Evolutionary conservation across 768 basidiomycete genomes (phyloP).

Genomic region (Lactarius akahatsu): DNA sequence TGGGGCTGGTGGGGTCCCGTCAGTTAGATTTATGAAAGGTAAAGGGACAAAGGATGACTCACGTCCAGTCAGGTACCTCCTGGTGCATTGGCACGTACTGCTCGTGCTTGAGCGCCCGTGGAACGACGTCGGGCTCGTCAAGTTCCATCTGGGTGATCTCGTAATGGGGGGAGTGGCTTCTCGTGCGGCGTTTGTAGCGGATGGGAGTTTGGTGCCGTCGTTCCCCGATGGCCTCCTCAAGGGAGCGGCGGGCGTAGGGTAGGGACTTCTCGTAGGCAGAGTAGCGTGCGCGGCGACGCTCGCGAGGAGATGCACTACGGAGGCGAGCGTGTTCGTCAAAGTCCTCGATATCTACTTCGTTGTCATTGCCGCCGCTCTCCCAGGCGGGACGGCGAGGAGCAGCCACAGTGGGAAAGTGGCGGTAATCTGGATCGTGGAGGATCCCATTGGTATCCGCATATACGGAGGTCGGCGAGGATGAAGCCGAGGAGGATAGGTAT

Average conservation of each 20-base stretch:
- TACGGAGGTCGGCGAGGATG: constrained; percentile 38
- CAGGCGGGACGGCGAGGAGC: constrained; percentile 36
- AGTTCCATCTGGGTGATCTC: constrained; percentile 4
- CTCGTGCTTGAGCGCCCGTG: constrained; percentile 17
- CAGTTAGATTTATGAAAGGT: constrained; percentile 6
- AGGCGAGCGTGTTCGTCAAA: constrained; percentile 24
- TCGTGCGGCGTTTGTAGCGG: constrained; percentile 25
- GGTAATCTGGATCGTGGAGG: constrained; percentile 66
- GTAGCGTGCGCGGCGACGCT: constrained; percentile 29
- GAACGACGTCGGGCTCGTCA: constrained; percentile 1
- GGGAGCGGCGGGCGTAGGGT: constrained; percentile 25
- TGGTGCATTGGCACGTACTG: constrained; percentile 15
- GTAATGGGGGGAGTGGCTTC: constrained; percentile 23
- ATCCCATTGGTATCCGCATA: constrained; percentile 63
- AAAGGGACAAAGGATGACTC: constrained; percentile 15
- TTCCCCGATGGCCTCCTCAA: constrained; percentile 22
- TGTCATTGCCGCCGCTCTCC: constrained; percentile 37
- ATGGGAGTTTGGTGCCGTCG: constrained; percentile 6
- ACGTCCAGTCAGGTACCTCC: constrained; percentile 28
- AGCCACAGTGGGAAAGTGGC: constrained; percentile 53
- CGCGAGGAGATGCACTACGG: constrained; percentile 22
- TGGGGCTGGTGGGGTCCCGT: constrained; percentile 43
- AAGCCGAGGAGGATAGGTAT: constrained; percentile 44
- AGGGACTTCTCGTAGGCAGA: constrained; percentile 20
- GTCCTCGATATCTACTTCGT: constrained; percentile 23